Evolutionary conservation across 306 rosid genomes (phyloP), one percentile per base, ranked within the genome.

Genomic region (Astragalus membranaceus): DNA sequence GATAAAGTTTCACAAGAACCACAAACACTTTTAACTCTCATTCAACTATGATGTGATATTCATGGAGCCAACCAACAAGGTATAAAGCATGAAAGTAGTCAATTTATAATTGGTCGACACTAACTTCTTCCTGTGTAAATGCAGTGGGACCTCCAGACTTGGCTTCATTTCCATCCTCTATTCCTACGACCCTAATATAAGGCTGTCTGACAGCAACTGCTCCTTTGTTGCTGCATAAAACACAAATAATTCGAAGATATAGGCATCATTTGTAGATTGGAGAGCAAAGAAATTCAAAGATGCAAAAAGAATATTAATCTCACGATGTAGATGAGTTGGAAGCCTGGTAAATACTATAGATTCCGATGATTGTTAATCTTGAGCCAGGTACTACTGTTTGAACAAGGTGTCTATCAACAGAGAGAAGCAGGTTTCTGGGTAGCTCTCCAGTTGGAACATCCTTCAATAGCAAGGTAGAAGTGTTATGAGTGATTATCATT

Each of bases 401-500:
- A 74, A 94, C 99, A 14, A 94, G 96, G 75, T 86, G 97, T 11
- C 99, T 92, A 67, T 94, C 99, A 53, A 91, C 89, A n/a, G 99
- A 94, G 11, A 94, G 88, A 83, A 94, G 97, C 77, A 90, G 74
- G 84, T 94, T 94, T 81, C 99, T 87, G 33, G 99, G 99, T 78
- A 94, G 97, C 84, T 94, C 97, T 67, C 99, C 99, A 10, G 97
- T 89, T 13, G 99, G 99, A 62, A 91, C 97, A 73, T 94, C 97
- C 99, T 94, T 77, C 86, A 87, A 69, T 41, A 76, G 64, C 68
- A 61, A 83, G 12, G 51, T 23, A 11, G 72, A 78, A 14, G 35
- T 35, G 32, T 35, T 52, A 72, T 39, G 81, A 32, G 51, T 47
- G 20, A 65, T 64, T 13, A 58, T 66, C 36, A 55, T 13, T 20